phyloP scores from a whole-genome alignment of 2,329 filamentous ascomycete genomes.

The Blastomyces percursus region DNA sequence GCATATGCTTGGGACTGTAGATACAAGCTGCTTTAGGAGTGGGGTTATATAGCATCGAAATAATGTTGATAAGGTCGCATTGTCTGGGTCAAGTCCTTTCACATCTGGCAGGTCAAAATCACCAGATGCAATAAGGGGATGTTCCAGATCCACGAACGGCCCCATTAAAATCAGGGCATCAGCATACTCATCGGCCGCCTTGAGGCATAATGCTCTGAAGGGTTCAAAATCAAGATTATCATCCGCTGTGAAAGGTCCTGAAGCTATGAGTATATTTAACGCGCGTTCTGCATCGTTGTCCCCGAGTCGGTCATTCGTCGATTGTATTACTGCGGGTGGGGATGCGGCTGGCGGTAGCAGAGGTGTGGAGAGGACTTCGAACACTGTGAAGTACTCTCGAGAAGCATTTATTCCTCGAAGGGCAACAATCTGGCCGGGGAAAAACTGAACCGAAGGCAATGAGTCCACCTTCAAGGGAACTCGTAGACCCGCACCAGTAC shows the following conservation, averaged over 20 bases:
- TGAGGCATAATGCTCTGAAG: slow-evolving; percentile 66
- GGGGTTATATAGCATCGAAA: slow-evolving; percentile 72
- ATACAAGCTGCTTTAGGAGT: slow-evolving; percentile 58
- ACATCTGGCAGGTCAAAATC: slow-evolving; percentile 66
- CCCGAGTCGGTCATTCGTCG: slow-evolving; percentile 57
- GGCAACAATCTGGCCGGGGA: slow-evolving; percentile 89
- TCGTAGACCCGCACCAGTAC: slow-evolving; percentile 69
- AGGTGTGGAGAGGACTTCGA: slow-evolving; percentile 63
- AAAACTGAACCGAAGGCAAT: slow-evolving; percentile 65
- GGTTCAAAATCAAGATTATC: slow-evolving; percentile 87
- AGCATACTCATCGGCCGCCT: slow-evolving; percentile 61
- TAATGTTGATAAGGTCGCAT: slow-evolving; percentile 66
- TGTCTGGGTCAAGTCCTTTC: slow-evolving; percentile 59
- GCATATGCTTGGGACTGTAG: slow-evolving; percentile 64
- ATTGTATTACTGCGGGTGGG: slow-evolving; percentile 51
- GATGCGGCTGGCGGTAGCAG: slow-evolving; percentile 66
- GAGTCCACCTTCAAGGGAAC: slow-evolving; percentile 67
- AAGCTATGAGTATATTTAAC: slow-evolving; percentile 63
- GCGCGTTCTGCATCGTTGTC: slow-evolving; percentile 55
- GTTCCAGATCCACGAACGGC: slow-evolving; percentile 84
- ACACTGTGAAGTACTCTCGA: slow-evolving; percentile 70
- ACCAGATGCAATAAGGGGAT: slow-evolving; percentile 71
- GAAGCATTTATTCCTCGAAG: slow-evolving; percentile 77
- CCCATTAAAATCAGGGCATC: slow-evolving; percentile 73
- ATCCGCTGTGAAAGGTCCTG: slow-evolving; percentile 85